A percentile compares a stretch with the other conserved stretches of the same genome.
Conservation (phyloP, 2,329 filamentous ascomycete species). For the Diaporthe destruens region DNA sequence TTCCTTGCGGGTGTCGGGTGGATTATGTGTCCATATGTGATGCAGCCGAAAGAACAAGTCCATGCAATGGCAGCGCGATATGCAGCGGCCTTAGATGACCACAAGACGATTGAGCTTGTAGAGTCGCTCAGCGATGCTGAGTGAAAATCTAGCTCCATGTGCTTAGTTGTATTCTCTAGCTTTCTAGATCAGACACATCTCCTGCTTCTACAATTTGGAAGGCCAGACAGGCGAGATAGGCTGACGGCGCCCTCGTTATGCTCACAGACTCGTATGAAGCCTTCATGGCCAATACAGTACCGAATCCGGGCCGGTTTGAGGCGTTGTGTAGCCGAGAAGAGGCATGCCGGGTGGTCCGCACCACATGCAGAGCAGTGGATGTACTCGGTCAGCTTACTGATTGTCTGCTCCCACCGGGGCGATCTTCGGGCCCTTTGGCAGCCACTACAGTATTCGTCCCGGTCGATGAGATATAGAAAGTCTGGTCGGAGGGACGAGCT, state of each 20-base stretch:
- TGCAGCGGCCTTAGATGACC: constrained; percentile 53
- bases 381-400: background rate
- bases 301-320: background rate
- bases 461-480: background rate
- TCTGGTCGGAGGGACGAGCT: too few relatives aligned
- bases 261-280: background rate
- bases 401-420: background rate
- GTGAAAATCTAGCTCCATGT: background rate
- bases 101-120: constrained; percentile 51
- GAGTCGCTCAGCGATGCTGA: background rate
- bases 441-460: background rate
- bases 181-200: background rate
- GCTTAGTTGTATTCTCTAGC: too few relatives aligned
- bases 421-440: constrained; percentile 12
- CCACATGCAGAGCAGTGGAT: constrained; percentile 29
- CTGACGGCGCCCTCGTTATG: background rate
- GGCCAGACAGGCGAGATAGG: background rate
- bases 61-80: constrained; percentile 51
- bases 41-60: constrained; percentile 54
- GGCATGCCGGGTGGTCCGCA: constrained; percentile 24
- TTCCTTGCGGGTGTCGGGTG: constrained; percentile 52
- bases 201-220: background rate
- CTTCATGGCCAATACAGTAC: constrained; percentile 23
- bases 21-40: constrained; percentile 46
- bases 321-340: constrained; percentile 26